phyloP scores from a whole-genome alignment of 2,329 filamentous ascomycete genomes.

The Sporothrix dimorphospora region DNA sequence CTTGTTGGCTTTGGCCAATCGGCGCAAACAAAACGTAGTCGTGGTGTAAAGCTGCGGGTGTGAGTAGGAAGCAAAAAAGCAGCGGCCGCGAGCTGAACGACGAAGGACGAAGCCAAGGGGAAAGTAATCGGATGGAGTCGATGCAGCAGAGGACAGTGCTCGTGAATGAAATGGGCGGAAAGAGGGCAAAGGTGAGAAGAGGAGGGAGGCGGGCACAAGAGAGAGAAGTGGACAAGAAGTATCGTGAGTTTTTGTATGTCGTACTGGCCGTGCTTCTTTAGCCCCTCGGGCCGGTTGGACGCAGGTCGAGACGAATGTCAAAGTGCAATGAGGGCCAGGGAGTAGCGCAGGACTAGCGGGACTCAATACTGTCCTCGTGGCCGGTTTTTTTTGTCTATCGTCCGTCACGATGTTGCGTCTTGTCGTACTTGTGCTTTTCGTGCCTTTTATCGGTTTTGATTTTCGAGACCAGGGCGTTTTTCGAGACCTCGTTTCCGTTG shows the following conservation, averaged over 20 bases:
- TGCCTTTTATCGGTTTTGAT: not conserved
- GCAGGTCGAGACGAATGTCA: constrained; percentile 9
- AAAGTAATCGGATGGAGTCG: not conserved
- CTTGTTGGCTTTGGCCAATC: constrained; percentile 24
- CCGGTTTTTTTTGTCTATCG: not conserved
- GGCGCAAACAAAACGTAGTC: constrained; percentile 25
- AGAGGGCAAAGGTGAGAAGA: not conserved
- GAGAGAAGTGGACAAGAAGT: not conserved
- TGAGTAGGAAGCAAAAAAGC: constrained; percentile 8
- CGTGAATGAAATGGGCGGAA: not conserved
- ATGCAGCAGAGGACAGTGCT: not conserved
- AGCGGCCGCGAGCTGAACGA: not conserved
- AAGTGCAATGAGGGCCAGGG: constrained; percentile 2
- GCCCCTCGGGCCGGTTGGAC: constrained; percentile 9
- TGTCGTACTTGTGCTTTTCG: not conserved
- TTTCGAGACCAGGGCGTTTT: not conserved
- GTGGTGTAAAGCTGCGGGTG: constrained; percentile 22
- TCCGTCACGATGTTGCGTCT: not conserved
- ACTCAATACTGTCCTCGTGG: constrained; percentile 23
- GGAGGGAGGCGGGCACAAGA: not conserved
- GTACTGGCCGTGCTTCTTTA: not conserved
- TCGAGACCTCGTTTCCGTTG: not conserved
- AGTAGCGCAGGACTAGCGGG: constrained; percentile 27
- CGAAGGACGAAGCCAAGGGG: not conserved
- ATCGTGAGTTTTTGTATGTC: constrained; percentile 26